Conservation (phyloP, 2,329 filamentous ascomycete species). For the Capronia coronata region DNA sequence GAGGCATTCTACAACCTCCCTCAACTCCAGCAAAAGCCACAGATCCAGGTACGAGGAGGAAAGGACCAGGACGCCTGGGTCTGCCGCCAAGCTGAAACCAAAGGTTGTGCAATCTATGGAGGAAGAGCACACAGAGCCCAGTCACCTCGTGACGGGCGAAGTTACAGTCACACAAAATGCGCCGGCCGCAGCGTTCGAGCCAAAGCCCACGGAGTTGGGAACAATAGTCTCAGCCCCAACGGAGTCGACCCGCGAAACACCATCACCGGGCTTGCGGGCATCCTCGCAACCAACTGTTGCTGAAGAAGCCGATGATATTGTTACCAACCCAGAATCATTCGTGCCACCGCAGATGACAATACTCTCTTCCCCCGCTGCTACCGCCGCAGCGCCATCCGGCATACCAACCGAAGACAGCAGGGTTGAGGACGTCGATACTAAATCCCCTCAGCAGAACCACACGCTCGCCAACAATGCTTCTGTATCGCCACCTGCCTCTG, state of each 20-base stretch:
- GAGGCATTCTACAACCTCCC: conserved; percentile 7
- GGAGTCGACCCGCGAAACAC: neutral
- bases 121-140: neutral
- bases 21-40: conserved; percentile 4
- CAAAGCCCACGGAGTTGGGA: neutral
- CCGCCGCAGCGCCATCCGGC: neutral
- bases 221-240: neutral
- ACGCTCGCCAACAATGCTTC: neutral
- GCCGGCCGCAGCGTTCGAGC: neutral
- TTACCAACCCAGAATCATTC: neutral
- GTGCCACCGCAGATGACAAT: neutral
- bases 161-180: neutral
- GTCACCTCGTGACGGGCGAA: neutral
- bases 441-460: conserved; percentile 2
- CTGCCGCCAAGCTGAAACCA: conserved; percentile 6
- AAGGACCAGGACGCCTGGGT: neutral
- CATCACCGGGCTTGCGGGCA: conserved; percentile 5
- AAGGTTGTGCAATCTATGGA: conserved; percentile 1
- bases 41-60: conserved; percentile 3
- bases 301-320: conserved; percentile 19
- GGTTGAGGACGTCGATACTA: neutral
- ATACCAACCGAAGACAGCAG: conserved; percentile 1
- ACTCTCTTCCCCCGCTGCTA: neutral
- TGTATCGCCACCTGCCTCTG: neutral
- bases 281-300: conserved; percentile 23